phyloP scores from a whole-genome alignment of 2,329 filamentous ascomycete genomes.

The Metarhizium brunneum region DNA sequence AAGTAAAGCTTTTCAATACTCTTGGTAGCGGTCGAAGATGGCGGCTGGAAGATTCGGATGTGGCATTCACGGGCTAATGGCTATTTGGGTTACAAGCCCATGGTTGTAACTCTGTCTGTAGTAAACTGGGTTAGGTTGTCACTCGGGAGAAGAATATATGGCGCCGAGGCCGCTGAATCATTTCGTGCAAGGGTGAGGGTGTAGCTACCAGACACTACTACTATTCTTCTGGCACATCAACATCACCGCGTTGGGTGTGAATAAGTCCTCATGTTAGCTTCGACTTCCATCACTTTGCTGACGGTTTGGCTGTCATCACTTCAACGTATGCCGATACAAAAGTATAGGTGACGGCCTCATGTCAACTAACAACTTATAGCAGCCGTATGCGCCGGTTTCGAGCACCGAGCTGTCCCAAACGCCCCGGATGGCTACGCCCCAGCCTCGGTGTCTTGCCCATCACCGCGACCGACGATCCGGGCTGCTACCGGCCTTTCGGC shows the following conservation, averaged over 20 bases:
- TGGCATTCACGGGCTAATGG: neutral
- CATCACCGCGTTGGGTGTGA: neutral
- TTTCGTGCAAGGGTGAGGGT: no score
- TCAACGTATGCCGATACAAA: neutral
- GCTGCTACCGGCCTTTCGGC: constrained; percentile 8
- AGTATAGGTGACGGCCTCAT: neutral
- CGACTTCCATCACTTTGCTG: neutral
- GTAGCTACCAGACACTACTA: no score
- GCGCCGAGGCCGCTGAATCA: no score
- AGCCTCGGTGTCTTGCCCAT: constrained; percentile 9
- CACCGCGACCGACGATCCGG: constrained; percentile 8
- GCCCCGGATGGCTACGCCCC: constrained; percentile 11
- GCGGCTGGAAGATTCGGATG: neutral
- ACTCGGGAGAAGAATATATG: neutral
- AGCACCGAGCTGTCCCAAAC: neutral
- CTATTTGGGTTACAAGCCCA: neutral
- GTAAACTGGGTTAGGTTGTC: neutral
- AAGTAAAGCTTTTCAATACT: neutral
- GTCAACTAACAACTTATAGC: neutral
- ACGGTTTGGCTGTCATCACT: neutral
- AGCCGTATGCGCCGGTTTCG: neutral
- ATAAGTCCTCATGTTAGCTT: neutral
- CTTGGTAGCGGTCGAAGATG: neutral
- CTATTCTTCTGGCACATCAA: no score
- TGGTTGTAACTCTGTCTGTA: neutral